These are phyloP conservation scores for Penicillium diatomitis DNA, from an alignment of 495 filamentous ascomycete species.

Conservation along the genomic window DNA sequence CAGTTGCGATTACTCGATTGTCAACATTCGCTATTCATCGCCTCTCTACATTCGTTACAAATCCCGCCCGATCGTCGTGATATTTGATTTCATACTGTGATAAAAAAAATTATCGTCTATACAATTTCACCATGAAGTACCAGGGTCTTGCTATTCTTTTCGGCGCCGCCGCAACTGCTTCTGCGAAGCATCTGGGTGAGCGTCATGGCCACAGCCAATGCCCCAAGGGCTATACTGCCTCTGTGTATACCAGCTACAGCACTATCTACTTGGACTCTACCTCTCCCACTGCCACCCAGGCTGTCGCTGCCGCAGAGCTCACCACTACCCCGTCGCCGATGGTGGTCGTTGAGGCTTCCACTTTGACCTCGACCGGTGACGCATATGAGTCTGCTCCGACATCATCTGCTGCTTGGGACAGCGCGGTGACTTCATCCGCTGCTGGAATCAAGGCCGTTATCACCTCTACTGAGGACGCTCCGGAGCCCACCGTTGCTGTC, in stretches of 20 bases:
- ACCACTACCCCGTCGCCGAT: conserved; percentile 1
- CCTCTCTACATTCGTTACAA: too few relatives aligned
- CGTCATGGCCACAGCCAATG: conserved; percentile 16
- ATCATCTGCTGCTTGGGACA: not conserved
- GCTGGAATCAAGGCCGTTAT: not conserved
- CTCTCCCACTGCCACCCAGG: conserved; percentile 3
- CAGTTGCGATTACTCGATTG: not conserved
- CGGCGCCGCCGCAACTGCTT: conserved; percentile 20
- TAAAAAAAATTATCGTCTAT: too few relatives aligned
- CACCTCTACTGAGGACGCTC: conserved; percentile 1
- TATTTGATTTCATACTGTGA: not conserved
- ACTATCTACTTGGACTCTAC: conserved; percentile 15
- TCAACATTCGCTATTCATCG: not conserved
- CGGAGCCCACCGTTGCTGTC: conserved; percentile 7
- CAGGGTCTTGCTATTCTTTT: conserved; percentile 22
- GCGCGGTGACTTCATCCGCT: not conserved
- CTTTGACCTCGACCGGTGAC: conserved; percentile 1
- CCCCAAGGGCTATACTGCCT: conserved; percentile 22
- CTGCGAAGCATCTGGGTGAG: conserved; percentile 15
- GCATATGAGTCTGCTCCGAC: conserved; percentile 1
- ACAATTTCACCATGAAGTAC: conserved; percentile 23
- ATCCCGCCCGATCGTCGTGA: not conserved
- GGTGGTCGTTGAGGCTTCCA: not conserved
- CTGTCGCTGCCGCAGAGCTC: conserved; percentile 1
- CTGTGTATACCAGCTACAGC: conserved; percentile 12